Percentiles rank a stretch among this genome's conserved stretches.
phyloP scores from a whole-genome alignment of 208 protist species.

The Leishmania martiniquensis region DNA sequence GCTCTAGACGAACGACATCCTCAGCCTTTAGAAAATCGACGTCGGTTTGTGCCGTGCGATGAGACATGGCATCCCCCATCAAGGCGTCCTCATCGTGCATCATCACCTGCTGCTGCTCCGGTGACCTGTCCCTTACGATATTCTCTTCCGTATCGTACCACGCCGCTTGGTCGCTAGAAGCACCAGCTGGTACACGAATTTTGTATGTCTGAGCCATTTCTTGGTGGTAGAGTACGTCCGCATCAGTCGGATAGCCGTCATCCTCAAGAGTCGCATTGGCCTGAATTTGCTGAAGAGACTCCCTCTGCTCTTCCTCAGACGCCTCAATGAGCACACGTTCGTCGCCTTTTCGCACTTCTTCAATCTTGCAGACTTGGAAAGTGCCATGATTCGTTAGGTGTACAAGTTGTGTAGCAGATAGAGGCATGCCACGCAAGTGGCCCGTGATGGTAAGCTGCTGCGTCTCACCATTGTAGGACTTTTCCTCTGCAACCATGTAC shows the following conservation, averaged over 20 bases:
- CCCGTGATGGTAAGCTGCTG: constrained; percentile 70
- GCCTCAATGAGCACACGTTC: constrained; percentile 50
- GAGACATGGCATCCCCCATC: constrained; percentile 64
- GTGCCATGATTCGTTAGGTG: constrained; percentile 91
- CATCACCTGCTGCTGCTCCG: constrained; percentile 14
- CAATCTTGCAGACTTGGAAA: constrained; percentile 80
- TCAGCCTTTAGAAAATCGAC: constrained; percentile 87
- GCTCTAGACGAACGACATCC: constrained; percentile 78
- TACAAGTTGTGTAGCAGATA: constrained; percentile 81
- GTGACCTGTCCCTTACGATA: constrained; percentile 17
- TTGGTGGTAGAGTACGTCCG: constrained; percentile 66
- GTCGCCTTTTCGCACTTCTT: constrained; percentile 18
- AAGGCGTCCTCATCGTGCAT: constrained; percentile 63
- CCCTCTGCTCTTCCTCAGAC: constrained; percentile 56
- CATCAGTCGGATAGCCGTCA: constrained; percentile 70
- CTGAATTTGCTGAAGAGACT: constrained; percentile 80
- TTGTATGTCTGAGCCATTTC: constrained; percentile 40
- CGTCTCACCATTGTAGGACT: constrained; percentile 42
- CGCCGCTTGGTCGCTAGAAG: constrained; percentile 72
- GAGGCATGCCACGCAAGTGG: constrained; percentile 69
- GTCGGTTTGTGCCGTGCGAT: constrained; percentile 78
- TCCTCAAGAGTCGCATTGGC: constrained; percentile 78
- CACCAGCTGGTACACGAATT: constrained; percentile 69
- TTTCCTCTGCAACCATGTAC: constrained; percentile 75
- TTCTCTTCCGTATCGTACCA: constrained; percentile 84